A percentile compares a stretch with the other conserved stretches of the same genome.
phyloP scores from a whole-genome alignment of 179 eudicot species.

The Nepenthes alata region DNA sequence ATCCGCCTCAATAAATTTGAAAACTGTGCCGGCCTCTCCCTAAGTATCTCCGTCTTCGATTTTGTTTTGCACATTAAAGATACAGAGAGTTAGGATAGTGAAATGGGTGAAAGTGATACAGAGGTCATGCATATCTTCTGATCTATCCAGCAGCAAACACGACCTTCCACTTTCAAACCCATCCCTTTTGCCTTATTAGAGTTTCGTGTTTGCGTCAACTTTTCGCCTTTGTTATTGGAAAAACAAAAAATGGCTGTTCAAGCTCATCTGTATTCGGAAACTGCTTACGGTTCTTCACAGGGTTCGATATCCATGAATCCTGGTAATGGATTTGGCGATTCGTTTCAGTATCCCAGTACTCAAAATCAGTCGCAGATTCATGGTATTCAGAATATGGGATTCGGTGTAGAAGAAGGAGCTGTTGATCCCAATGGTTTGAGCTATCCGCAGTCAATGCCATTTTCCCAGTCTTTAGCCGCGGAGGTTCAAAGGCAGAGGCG shows the following conservation, averaged over 20 bases:
- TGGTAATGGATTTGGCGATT: constrained; percentile 8
- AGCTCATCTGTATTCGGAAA: constrained; percentile 17
- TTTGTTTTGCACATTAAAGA: neutral
- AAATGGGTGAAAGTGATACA: neutral
- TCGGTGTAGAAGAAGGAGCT: neutral
- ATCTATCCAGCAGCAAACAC: constrained; percentile 8
- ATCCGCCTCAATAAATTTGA: no score
- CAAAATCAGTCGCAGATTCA: no score
- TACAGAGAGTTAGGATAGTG: neutral
- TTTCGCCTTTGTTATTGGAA: neutral
- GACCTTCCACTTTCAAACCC: constrained; percentile 16
- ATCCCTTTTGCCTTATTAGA: neutral
- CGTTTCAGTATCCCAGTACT: no score
- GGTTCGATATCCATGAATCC: constrained; percentile 9
- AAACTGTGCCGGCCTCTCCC: neutral
- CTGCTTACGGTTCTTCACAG: constrained; percentile 9
- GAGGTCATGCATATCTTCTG: constrained; percentile 28
- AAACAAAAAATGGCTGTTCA: constrained; percentile 22
- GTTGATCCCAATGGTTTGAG: no score
- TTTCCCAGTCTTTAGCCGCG: constrained; percentile 16
- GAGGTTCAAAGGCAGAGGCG: constrained; percentile 33
- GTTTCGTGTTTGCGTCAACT: neutral
- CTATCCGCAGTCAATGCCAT: constrained; percentile 8
- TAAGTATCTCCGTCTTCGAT: neutral
- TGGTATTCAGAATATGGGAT: neutral